Evolutionary conservation across 306 rosid species (phyloP), one percentile per base, ranked within the genome.

Genomic region (Citrullus colocynthis): DNA sequence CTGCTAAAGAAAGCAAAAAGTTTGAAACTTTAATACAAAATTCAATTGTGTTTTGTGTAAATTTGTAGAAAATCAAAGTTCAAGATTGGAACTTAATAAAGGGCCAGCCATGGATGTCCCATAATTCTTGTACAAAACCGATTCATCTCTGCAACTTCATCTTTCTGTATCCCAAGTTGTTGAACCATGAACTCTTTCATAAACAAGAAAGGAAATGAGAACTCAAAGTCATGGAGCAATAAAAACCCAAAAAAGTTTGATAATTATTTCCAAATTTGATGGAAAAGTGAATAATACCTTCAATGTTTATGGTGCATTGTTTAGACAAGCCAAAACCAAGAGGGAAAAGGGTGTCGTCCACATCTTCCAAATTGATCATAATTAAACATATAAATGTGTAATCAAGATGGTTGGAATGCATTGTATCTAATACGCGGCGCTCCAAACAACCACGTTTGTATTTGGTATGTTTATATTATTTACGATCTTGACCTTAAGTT

Each of bases 61-160:
- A 41, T 5, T 9, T n/a, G 1, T 6, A 67, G 1, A 67, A 12
- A 67, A 37, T 37, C 4, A 65, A 65, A 62, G 69, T 1, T 65
- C 7, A 37, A 4, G 30, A 42, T 42, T 65, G 13, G 12, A 58
- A n/a, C 77, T 67, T 87, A 32, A 94, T 24, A 24, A 24, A 24
- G 28, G 97, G 80, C 97, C 97, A 56, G 98, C 98, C 97, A 94
- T 71, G 28, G 96, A 90, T 24, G 98, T 91, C 58, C 97, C 98
- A 66, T 94, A 91, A 54, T 80, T 80, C 86, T 84, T 90, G 78
- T 94, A 94, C 75, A 94, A 81, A 86, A 58, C 69, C 44, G 0
- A 78, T 87, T 81, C 74, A 90, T 76, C 45, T 90, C 88, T 32
- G 89, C 85, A 72, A 91, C 88, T 84, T 74, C 56, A 49, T 86